These are phyloP conservation scores for Plasmodium adleri DNA, from an alignment of 169 alveolate genomes.

Conservation along the genomic window DNA sequence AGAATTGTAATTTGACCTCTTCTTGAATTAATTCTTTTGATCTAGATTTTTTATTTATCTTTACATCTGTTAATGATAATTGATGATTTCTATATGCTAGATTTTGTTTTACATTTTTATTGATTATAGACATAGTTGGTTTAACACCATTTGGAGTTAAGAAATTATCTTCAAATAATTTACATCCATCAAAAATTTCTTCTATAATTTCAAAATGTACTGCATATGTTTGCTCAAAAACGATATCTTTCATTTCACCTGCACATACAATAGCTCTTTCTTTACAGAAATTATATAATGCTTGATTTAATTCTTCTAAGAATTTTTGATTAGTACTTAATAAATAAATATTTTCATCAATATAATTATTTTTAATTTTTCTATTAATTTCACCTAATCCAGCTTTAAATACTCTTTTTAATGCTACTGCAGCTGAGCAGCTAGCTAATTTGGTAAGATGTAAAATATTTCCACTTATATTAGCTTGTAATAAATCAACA, in stretches of 20 bases:
- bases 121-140: conserved; percentile 83
- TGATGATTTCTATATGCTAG: conserved; percentile 84
- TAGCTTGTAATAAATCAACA: conserved; percentile 90
- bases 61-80: conserved; percentile 83
- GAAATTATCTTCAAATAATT: conserved; percentile 87
- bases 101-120: conserved; percentile 81
- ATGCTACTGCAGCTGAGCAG: conserved; percentile 90
- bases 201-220: conserved; percentile 90
- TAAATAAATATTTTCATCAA: conserved; percentile 81
- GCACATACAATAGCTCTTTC: conserved; percentile 90
- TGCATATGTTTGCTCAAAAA: conserved; percentile 91
- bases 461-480: conserved; percentile 87
- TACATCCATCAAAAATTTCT: conserved; percentile 89
- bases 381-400: conserved; percentile 86
- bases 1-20: conserved; percentile 90
- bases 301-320: conserved; percentile 85
- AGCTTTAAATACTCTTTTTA: conserved; percentile 88
- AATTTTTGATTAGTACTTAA: conserved; percentile 83
- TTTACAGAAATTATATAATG: conserved; percentile 85
- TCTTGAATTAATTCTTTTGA: conserved; percentile 85
- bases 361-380: conserved; percentile 79
- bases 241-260: conserved; percentile 88
- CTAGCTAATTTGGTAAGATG: conserved; percentile 87
- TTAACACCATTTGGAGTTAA: conserved; percentile 82
- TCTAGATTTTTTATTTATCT: conserved; percentile 83